A percentile compares a stretch with the other conserved stretches of the same genome.
These are phyloP conservation scores for Pythium sukuiense DNA, from an alignment of 352 stramenopile genomes.

Conservation along the genomic window DNA sequence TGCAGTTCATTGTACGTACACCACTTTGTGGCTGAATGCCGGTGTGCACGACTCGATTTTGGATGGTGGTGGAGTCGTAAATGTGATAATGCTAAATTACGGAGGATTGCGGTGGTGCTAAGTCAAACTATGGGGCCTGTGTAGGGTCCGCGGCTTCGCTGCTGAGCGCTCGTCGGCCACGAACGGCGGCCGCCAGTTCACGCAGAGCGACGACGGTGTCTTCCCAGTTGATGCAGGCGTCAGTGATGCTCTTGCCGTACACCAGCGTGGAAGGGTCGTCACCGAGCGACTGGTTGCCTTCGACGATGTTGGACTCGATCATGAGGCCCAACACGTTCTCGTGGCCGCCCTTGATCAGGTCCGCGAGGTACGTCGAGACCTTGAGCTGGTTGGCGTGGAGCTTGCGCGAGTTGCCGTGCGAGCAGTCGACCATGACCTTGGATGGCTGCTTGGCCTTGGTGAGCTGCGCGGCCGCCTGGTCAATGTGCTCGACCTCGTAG, in stretches of 20 bases:
- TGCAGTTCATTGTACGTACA: too few relatives aligned
- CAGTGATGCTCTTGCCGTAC: conserved; percentile 87
- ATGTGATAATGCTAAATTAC: conserved; percentile 26
- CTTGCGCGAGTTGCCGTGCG: conserved; percentile 87
- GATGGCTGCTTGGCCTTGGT: conserved; percentile 61
- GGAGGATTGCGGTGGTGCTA: background rate
- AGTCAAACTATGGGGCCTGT: background rate
- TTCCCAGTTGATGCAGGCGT: conserved; percentile 85
- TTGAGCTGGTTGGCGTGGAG: conserved; percentile 82
- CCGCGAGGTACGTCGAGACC: conserved; percentile 66
- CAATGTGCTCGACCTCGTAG: conserved; percentile 76
- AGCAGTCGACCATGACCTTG: conserved; percentile 90
- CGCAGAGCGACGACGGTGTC: conserved; percentile 69
- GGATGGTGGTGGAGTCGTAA: background rate
- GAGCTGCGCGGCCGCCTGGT: conserved; percentile 57
- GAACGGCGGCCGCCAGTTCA: conserved; percentile 57
- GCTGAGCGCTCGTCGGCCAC: conserved; percentile 33
- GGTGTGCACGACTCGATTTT: too few relatives aligned
- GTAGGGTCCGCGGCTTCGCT: conserved; percentile 7
- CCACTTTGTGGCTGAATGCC: too few relatives aligned
- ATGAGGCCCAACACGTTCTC: conserved; percentile 80
- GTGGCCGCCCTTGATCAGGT: conserved; percentile 63
- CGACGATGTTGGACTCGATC: conserved; percentile 88
- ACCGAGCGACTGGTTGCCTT: conserved; percentile 82
- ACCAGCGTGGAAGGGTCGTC: conserved; percentile 66